These are phyloP conservation scores for Tinospora cordifolia DNA, from an alignment of 164 flowering plant species.

Conservation along the genomic window DNA sequence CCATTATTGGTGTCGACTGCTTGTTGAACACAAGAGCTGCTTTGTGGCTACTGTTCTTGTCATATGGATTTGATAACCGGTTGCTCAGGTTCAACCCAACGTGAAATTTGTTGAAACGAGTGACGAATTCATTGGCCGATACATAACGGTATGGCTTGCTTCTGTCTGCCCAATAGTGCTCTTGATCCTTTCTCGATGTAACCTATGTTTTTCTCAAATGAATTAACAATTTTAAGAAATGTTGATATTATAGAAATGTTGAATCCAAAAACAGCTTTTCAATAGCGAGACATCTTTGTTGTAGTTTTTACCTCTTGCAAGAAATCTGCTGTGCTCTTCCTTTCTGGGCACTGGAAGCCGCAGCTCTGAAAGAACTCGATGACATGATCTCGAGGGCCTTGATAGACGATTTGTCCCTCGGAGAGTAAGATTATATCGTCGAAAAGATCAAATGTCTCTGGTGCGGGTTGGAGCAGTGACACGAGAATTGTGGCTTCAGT, in stretches of 20 bases:
- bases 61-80: slow-evolving; percentile 51
- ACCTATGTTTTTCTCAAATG: slow-evolving; percentile 31
- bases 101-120: slow-evolving; percentile 56
- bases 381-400: slow-evolving; percentile 69
- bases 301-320: slow-evolving; percentile 72
- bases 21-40: slow-evolving; percentile 58
- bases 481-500: slow-evolving; percentile 56
- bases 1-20: slow-evolving; percentile 41
- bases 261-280: no score
- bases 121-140: slow-evolving; percentile 56
- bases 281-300: no score
- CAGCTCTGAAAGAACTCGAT: slow-evolving; percentile 64
- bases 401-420: slow-evolving; percentile 81
- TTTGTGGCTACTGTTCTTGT: slow-evolving; percentile 41
- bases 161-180: slow-evolving; percentile 69
- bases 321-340: slow-evolving; percentile 86
- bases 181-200: slow-evolving; percentile 77
- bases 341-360: slow-evolving; percentile 73
- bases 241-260: no score
- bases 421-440: slow-evolving; percentile 74
- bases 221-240: neutral
- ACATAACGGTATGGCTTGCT: slow-evolving; percentile 50
- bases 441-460: slow-evolving; percentile 75
- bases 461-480: slow-evolving; percentile 80
- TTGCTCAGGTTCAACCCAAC: slow-evolving; percentile 44